Evolutionary conservation across 2,329 filamentous ascomycete genomes (phyloP).

Genomic region (Claviceps africana): DNA sequence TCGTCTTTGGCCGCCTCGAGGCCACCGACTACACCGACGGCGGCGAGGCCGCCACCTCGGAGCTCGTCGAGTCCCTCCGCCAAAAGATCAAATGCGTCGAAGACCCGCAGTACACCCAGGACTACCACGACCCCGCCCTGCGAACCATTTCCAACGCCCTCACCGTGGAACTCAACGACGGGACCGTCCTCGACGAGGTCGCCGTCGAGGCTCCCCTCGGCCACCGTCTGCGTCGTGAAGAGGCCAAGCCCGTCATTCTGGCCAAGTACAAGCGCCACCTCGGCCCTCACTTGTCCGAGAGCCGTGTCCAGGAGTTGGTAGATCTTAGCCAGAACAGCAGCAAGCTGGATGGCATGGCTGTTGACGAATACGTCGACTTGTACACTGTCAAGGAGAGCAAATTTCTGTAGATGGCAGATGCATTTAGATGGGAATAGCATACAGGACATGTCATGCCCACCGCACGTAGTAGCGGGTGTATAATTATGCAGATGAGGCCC

Average conservation of each 20-base stretch:
- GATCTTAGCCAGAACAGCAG: constrained; percentile 62
- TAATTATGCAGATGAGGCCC: too few relatives aligned
- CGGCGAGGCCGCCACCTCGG: constrained; percentile 78
- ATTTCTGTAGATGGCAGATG: constrained; percentile 24
- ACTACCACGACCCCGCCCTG: constrained; percentile 89
- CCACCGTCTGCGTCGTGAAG: constrained; percentile 78
- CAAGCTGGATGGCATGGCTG: constrained; percentile 63
- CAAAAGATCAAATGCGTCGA: constrained; percentile 93
- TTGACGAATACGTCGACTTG: constrained; percentile 89
- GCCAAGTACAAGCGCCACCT: constrained; percentile 93
- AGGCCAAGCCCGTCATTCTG: constrained; percentile 95
- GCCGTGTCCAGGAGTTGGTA: constrained; percentile 69
- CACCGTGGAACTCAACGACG: constrained; percentile 88
- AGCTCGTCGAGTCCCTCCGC: constrained; percentile 79
- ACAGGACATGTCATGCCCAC: too few relatives aligned
- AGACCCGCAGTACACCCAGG: constrained; percentile 82
- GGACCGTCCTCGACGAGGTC: constrained; percentile 79
- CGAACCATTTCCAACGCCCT: constrained; percentile 96
- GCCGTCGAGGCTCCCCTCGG: constrained; percentile 89
- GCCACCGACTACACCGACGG: constrained; percentile 90
- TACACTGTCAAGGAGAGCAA: constrained; percentile 52
- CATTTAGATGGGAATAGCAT: neutral
- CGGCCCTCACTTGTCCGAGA: constrained; percentile 63
- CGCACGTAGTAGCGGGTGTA: too few relatives aligned
- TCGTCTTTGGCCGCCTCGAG: constrained; percentile 84